Base-by-base conservation (phyloP, 495 filamentous ascomycete genomes). In the Hypoxylon crocopeplum region DNA sequence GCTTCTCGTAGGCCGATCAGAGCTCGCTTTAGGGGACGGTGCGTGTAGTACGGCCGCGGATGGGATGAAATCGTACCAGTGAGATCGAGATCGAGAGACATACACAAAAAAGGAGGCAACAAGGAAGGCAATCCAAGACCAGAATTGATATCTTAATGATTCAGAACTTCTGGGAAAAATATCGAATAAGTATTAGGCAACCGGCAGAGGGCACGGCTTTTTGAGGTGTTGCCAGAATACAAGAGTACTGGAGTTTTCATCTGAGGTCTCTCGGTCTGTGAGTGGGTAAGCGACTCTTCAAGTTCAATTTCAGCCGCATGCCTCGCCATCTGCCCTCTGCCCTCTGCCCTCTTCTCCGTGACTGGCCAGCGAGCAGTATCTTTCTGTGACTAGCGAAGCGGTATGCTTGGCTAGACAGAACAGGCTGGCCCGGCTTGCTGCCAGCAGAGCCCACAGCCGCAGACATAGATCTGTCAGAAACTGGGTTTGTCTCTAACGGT, bases 381-480 rank as follows among this genome's bases (percentile, higher is more conserved):
- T 50, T 48, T 50, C 60, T 65, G 44, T 38, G 32, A 38, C 37
- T 52, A 22, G 46, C 40, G 36, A 45, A 42, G 37, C 49, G 53
- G 25, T 47, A 51, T 56, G 32, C 42, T 30, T 24, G 24, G 47
- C 48, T 25, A 39, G 48, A 50, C 34, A 51, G 33, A 16, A 48
- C 45, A 20, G 19, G 29, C 39, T 55, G 20, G 20, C 15, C n/a
- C 33, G 13, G 39, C 52, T 55, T 48, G 30, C 21, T 56, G 56
- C 57, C 24, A 53, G 50, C 38, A 41, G 24, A 61, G 34, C 20
- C 29, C 37, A 48, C 41, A 56, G 57, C 57, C 48, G 39, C 56
- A 63, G 34, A 55, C 48, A 59, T 48, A 30, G 65, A 59, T 68
- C 61, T 68, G 48, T 64, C 62, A 70, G 68, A 70, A 66, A 68